These are phyloP conservation scores for Exophiala mesophila DNA, from an alignment of 2,329 filamentous ascomycete genomes.

Conservation along the genomic window DNA sequence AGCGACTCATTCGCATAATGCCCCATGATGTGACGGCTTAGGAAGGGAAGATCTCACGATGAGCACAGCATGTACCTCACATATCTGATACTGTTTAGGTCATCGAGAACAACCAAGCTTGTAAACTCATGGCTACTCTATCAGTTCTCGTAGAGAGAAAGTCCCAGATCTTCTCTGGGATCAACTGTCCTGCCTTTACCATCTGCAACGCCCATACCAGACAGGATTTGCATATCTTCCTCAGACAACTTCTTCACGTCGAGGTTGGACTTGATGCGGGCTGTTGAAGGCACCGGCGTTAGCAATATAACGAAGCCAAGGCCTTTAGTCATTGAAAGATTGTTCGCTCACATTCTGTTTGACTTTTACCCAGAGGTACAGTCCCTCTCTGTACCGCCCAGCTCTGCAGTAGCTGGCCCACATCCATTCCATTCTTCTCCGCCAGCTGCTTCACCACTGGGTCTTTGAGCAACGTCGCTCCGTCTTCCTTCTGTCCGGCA, in stretches of 20 bases:
- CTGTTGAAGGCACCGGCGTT: constrained; percentile 34
- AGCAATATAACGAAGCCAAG: background rate
- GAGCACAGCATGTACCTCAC: no score
- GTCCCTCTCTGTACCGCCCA: constrained; percentile 65
- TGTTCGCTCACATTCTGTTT: constrained; percentile 39
- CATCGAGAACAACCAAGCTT: no score
- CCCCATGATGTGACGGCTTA: no score
- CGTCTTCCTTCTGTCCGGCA: constrained; percentile 13
- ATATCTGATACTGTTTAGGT: no score
- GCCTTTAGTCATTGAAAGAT: background rate
- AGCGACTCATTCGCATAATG: no score
- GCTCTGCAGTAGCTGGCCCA: constrained; percentile 59
- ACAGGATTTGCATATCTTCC: constrained; percentile 56
- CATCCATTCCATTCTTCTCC: constrained; percentile 52
- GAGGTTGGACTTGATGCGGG: constrained; percentile 64
- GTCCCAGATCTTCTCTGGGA: constrained; percentile 2
- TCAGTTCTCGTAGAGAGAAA: constrained; percentile 8
- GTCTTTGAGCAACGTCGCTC: constrained; percentile 40
- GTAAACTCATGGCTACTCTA: background rate
- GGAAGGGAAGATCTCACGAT: no score
- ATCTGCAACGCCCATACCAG: constrained; percentile 31
- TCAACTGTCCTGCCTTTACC: constrained; percentile 11
- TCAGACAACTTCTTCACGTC: constrained; percentile 55
- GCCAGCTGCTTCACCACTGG: constrained; percentile 55
- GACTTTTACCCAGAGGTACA: constrained; percentile 65